phyloP scores from a whole-genome alignment of 306 rosid species.

The Dicorynia guianensis region DNA sequence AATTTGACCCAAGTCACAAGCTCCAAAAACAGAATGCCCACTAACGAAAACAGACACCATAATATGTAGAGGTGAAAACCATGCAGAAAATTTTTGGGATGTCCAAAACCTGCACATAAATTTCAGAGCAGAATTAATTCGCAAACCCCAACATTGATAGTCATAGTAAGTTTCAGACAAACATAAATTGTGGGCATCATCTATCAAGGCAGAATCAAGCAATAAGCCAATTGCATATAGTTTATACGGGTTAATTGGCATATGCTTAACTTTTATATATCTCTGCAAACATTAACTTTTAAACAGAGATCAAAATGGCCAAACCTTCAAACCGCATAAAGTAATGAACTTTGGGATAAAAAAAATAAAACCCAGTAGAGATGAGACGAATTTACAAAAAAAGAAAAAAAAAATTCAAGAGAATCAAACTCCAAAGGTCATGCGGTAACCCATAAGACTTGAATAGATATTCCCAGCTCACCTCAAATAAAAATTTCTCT shows the following conservation, averaged over 20 bases:
- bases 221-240: background rate
- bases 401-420: background rate
- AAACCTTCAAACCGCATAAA: background rate
- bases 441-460: background rate
- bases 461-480: slow-evolving; percentile 16
- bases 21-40: slow-evolving; percentile 68
- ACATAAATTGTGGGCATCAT: slow-evolving; percentile 18
- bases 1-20: slow-evolving; percentile 51
- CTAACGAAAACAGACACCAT: slow-evolving; percentile 64
- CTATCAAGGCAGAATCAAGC: slow-evolving; percentile 20
- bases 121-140: slow-evolving; percentile 40
- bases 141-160: background rate
- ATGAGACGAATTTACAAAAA: background rate
- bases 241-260: background rate
- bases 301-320: background rate
- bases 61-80: slow-evolving; percentile 54
- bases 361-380: background rate
- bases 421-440: too few relatives aligned
- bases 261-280: slow-evolving; percentile 17
- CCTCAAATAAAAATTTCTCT: slow-evolving; percentile 42
- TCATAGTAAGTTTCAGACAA: background rate
- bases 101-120: slow-evolving; percentile 63
- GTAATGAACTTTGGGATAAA: slow-evolving; percentile 8
- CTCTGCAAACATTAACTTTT: slow-evolving; percentile 24
- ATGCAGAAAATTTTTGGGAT: slow-evolving; percentile 49